Percentiles rank a stretch among this genome's conserved stretches.
These are phyloP conservation scores for Kwoniella europaea DNA, from an alignment of 768 basidiomycete genomes.

Conservation along the genomic window DNA sequence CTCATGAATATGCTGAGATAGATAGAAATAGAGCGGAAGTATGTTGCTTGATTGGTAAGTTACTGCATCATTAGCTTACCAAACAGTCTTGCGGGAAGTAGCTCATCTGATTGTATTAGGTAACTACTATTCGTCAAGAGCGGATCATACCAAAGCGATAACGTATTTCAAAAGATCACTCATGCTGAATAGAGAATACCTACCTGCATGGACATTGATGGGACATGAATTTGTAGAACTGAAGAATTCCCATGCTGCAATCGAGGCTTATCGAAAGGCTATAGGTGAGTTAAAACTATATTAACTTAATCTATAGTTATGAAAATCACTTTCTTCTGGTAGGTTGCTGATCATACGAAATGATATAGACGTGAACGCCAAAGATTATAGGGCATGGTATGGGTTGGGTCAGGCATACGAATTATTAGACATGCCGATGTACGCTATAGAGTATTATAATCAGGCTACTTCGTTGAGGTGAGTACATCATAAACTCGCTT, in stretches of 20 bases:
- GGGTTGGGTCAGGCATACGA: slow-evolving; percentile 98
- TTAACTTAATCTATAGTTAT: too few relatives aligned
- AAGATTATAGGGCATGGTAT: slow-evolving; percentile 98
- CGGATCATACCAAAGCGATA: slow-evolving; percentile 94
- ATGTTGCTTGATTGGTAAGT: slow-evolving; percentile 89
- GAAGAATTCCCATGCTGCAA: slow-evolving; percentile 99
- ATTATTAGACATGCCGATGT: slow-evolving; percentile 93
- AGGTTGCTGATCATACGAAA: background rate
- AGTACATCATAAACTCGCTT: background rate
- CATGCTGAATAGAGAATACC: slow-evolving; percentile 90
- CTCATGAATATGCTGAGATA: slow-evolving; percentile 84
- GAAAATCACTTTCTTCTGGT: too few relatives aligned
- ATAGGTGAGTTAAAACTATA: slow-evolving; percentile 77
- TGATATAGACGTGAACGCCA: slow-evolving; percentile 83
- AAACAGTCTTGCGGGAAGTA: too few relatives aligned
- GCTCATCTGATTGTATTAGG: slow-evolving; percentile 63
- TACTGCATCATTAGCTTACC: too few relatives aligned
- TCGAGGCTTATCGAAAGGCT: slow-evolving; percentile 94
- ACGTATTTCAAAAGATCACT: slow-evolving; percentile 93
- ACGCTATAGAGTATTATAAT: slow-evolving; percentile 95
- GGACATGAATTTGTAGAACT: slow-evolving; percentile 98
- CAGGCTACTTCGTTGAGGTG: slow-evolving; percentile 90
- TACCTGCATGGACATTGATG: slow-evolving; percentile 98
- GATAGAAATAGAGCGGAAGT: slow-evolving; percentile 95
- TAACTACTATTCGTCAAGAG: slow-evolving; percentile 93